Evolutionary conservation across 345 rosid genomes (phyloP).

Genomic region (Orychophragmus violaceus): DNA sequence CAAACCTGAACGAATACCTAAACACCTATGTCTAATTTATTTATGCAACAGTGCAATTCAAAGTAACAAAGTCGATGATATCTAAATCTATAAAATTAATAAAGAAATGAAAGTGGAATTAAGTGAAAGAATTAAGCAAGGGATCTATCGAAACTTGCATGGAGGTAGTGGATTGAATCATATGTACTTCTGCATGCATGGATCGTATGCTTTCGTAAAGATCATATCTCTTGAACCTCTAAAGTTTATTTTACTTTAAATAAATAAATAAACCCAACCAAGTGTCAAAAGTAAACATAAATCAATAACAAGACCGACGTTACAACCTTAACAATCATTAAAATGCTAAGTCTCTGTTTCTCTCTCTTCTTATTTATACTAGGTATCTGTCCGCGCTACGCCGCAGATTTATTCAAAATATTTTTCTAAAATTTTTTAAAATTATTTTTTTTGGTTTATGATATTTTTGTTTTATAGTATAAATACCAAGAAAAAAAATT

Average conservation of each 20-base stretch:
- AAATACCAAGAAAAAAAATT: too few species aligned
- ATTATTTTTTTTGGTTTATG: too few species aligned
- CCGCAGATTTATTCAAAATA: too few species aligned
- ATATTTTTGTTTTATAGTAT: too few species aligned
- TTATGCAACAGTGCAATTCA: too few species aligned
- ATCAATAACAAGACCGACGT: constrained; percentile 5
- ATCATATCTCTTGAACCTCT: constrained; percentile 17
- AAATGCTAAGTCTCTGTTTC: background rate
- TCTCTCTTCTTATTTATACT: constrained; percentile 13
- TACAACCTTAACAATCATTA: constrained; percentile 19
- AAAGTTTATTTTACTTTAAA: constrained; percentile 19
- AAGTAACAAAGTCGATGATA: background rate
- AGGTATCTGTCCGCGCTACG: too few species aligned
- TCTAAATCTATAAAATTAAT: background rate
- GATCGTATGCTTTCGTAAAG: constrained; percentile 24
- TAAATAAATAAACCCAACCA: constrained; percentile 1
- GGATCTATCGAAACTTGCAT: constrained; percentile 24
- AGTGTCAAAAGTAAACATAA: constrained; percentile 26
- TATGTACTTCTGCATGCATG: constrained; percentile 31
- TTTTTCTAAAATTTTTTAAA: too few species aligned
- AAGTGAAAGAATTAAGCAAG: background rate
- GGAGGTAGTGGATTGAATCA: constrained; percentile 26
- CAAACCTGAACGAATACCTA: too few species aligned
- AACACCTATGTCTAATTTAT: too few species aligned
- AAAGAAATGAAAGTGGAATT: background rate